Base-by-base conservation (phyloP, 495 filamentous ascomycete species). In the Penicillium soppii region DNA sequence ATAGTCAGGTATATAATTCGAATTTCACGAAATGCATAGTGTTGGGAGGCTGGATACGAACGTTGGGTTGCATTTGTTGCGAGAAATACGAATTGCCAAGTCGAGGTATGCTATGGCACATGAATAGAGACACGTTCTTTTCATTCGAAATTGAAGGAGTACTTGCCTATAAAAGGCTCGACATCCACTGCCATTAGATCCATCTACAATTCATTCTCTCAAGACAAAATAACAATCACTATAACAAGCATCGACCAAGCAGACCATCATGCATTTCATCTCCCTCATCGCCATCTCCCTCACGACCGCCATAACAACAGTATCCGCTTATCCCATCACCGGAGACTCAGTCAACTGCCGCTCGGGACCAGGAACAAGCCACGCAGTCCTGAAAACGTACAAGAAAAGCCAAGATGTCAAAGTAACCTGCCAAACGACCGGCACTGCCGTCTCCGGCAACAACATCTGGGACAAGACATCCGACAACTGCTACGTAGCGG, bases 401-500 rank as follows among this genome's bases (percentile, higher is more conserved):
- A 58, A 51, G 21, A 44, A 32, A 8, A 23, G 46, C 30, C 39
- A 50, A 5, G 46, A 58, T 2, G 36, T 58, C 42, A 38, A 21
- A 15, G 25, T 55, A 15, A 35, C 47, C 27, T 58, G 56, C 52
- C 56, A 58, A 19, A 47, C 43, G 9, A 19, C 46, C 8, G 56
- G 52, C 29, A 51, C 43, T 21, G 20, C 36, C 2, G 21, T 58
- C 36, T 50, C 23, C 2, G 56, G 56, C 13, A 47, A 58, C 22
- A 25, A 46, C n/a, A 42, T 58, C 36, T 58, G 56, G 56, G 56
- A 55, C 42, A 58, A 58, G 19, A 58, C 56, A 13, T 47, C 56
- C 4, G 56, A 55, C 30, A 41, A 41, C 36, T 58, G 56, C 41
- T 58, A 58, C 20, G 56, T 58, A 25, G 43, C 46, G 13, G 56